Evolutionary conservation across 176 grass and related monocot species (phyloP).

Genomic region (Avena insularis): DNA sequence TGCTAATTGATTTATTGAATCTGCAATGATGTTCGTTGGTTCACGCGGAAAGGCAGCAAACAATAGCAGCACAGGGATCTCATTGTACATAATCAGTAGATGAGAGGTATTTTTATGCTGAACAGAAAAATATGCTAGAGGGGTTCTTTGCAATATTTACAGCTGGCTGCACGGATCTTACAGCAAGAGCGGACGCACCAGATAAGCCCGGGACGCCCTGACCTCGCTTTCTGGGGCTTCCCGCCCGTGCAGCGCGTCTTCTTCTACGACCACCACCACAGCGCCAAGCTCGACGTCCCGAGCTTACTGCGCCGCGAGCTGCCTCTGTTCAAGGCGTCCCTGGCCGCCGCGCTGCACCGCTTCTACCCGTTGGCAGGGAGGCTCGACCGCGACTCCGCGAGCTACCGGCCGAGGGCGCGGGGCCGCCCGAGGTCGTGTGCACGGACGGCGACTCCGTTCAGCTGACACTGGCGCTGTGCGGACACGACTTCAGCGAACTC

Average conservation of each 20-base stretch:
- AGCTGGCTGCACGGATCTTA: no score
- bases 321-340: slow-evolving; percentile 46
- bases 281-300: slow-evolving; percentile 30
- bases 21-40: no score
- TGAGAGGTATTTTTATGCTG: no score
- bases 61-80: no score
- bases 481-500: slow-evolving; percentile 55
- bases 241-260: slow-evolving; percentile 78
- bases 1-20: no score
- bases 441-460: slow-evolving; percentile 24
- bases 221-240: slow-evolving; percentile 70
- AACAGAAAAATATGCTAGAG: no score
- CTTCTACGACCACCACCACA: slow-evolving; percentile 52
- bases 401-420: neutral
- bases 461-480: slow-evolving; percentile 46
- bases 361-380: slow-evolving; percentile 70
- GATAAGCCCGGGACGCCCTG: no score
- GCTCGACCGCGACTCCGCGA: slow-evolving; percentile 41
- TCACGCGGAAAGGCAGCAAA: no score
- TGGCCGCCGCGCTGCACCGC: slow-evolving; percentile 53
- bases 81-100: no score
- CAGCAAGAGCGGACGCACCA: no score
- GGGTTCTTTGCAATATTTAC: no score
- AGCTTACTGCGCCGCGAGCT: slow-evolving; percentile 41
- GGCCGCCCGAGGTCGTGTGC: slow-evolving; percentile 32